Percentiles rank a stretch among this genome's conserved stretches.
Conservation (phyloP, 2,329 filamentous ascomycete species). For the Penicillium verrucosum region DNA sequence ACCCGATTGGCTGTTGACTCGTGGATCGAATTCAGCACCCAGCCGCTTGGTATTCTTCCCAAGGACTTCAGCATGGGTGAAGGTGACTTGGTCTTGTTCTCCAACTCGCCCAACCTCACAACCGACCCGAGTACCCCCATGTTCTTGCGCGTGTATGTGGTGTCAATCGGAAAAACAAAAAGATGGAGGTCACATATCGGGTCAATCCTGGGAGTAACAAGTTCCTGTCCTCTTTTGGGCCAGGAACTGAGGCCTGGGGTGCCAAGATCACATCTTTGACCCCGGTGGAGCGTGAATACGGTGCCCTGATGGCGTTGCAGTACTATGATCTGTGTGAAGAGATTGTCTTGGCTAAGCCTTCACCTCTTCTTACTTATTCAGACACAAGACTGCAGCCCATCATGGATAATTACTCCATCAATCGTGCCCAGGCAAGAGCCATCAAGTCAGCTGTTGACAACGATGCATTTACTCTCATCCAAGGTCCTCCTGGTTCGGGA, state of each 20-base stretch:
- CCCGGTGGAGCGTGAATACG: constrained; percentile 92
- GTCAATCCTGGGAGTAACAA: constrained; percentile 63
- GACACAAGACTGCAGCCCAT: constrained; percentile 68
- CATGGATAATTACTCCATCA: constrained; percentile 76
- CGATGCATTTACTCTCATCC: constrained; percentile 93
- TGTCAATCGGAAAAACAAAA: constrained; percentile 74
- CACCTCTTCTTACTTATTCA: constrained; percentile 77
- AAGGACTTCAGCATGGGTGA: constrained; percentile 72
- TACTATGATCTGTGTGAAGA: constrained; percentile 97
- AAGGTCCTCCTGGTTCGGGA: constrained; percentile 92
- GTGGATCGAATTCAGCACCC: constrained; percentile 86
- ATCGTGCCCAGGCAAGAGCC: constrained; percentile 83
- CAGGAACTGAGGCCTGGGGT: constrained; percentile 67
- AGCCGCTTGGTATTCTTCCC: constrained; percentile 67
- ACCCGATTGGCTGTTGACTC: constrained; percentile 88
- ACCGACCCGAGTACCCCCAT: constrained; percentile 64
- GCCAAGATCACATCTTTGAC: constrained; percentile 89
- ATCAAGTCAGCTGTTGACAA: constrained; percentile 91
- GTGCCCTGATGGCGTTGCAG: constrained; percentile 81
- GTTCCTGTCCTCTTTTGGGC: constrained; percentile 63
- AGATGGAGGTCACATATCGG: constrained; percentile 80
- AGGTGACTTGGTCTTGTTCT: constrained; percentile 86
- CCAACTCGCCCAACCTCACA: constrained; percentile 69
- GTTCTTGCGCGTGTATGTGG: constrained; percentile 82
- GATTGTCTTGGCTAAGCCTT: constrained; percentile 83